phyloP scores from a whole-genome alignment of 2,329 filamentous ascomycete species.

The Arthrinium phaeospermum region DNA sequence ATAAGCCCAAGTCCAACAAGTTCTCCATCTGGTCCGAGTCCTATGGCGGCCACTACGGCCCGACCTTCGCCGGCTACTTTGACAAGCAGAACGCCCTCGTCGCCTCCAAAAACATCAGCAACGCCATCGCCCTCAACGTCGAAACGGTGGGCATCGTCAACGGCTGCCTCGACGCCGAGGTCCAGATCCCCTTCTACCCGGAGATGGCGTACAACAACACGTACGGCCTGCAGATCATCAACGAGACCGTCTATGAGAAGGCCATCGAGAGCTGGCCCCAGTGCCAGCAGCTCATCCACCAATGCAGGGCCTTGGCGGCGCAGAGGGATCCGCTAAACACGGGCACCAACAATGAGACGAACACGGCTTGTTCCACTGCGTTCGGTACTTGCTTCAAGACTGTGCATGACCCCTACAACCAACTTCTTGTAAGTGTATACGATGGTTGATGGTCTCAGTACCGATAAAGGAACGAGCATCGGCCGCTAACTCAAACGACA shows the following conservation, averaged over 20 bases:
- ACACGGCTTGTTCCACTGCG: background rate
- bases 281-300: background rate
- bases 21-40: conserved; percentile 55
- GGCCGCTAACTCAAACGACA: background rate
- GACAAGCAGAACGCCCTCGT: conserved; percentile 19
- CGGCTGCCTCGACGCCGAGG: conserved; percentile 69
- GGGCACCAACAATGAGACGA: background rate
- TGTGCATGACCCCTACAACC: background rate
- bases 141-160: conserved; percentile 73
- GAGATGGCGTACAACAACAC: conserved; percentile 67
- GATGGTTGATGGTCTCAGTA: background rate
- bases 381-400: background rate
- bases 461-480: background rate
- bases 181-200: conserved; percentile 64
- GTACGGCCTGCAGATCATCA: conserved; percentile 65
- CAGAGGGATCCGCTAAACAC: background rate
- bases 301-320: background rate
- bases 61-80: conserved; percentile 22
- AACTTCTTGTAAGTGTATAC: background rate
- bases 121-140: conserved; percentile 51
- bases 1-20: conserved; percentile 44
- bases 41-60: conserved; percentile 28
- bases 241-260: conserved; percentile 52
- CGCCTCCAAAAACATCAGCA: background rate
- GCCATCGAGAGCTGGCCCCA: conserved; percentile 40